Base-by-base conservation (phyloP, 192 early-diverging fungal genomes). In the Coemansia sp. region DNA sequence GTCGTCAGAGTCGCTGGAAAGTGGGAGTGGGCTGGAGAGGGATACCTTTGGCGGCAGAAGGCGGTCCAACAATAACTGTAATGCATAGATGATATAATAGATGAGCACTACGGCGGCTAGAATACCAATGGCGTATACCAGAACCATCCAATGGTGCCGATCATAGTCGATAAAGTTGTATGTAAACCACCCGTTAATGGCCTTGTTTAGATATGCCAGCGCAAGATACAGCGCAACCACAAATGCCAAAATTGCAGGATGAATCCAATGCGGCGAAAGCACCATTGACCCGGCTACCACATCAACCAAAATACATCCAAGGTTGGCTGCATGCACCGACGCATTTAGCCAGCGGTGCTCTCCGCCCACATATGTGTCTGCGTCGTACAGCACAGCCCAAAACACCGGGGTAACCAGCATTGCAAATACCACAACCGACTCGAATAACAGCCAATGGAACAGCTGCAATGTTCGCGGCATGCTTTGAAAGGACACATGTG, bases 371-470 rank as follows among this genome's bases (percentile, higher is more conserved):
- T 70, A 66, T 24, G 48, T 43, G 0, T 43, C 23, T 2, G 69
- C n/a, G 29, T 47, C 56, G 64, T 76, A 82, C 35, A 82, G 19
- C 35, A 69, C 3, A 5, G 60, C 24, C 79, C 79, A 82, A 39
- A 70, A 82, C 54, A 82, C 11, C 0, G 59, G 43, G 1, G 70
- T 69, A 4, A 82, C 73, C 2, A 76, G 45, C 3, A 64, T 58
- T 6, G 79, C 64, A 60, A 59, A 82, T 48, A 73, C 23, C 47
- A 76, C 14, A 3, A 62, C 70, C 4, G 73, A 72, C 21, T 65
- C 70, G n/a, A 66, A 82, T 22, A 82, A 41, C 24, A 82, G 63
- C 73, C 79, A 82, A 49, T 82, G 79, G 39, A 76, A 51, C 15
- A 82, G 64, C 66, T 69, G 79, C 11, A 82, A 48, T 4, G 58